Evolutionary conservation across 2,329 filamentous ascomycete species (phyloP).

Genomic region (Fusarium mangiferae): DNA sequence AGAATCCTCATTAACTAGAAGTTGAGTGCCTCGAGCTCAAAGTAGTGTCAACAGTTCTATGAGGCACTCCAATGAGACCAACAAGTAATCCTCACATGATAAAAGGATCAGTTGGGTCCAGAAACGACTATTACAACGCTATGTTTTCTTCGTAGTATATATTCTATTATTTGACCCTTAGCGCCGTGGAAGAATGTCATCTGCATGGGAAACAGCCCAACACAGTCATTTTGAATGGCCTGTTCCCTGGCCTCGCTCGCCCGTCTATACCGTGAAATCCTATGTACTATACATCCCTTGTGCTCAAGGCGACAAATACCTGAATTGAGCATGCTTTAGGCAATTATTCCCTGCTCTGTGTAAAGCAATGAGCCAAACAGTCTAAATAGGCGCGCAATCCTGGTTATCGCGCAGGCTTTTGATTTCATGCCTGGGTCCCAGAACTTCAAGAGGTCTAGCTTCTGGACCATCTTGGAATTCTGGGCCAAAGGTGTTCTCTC

Average conservation of each 20-base stretch:
- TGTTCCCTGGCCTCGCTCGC: not conserved
- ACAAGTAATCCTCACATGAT: not conserved
- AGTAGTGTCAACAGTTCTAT: not conserved
- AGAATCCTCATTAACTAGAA: not conserved
- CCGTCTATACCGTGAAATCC: slow-evolving; percentile 7
- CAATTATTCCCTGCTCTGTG: slow-evolving; percentile 8
- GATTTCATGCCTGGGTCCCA: not conserved
- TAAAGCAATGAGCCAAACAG: slow-evolving; percentile 10
- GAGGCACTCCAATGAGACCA: not conserved
- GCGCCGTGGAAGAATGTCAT: not conserved
- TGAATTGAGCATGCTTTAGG: slow-evolving; percentile 1
- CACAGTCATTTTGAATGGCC: not conserved
- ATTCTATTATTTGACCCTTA: not conserved
- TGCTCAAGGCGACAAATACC: not conserved
- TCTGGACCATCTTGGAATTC: not conserved
- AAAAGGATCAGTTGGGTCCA: not conserved
- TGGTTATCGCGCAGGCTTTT: not conserved
- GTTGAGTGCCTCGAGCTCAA: not conserved
- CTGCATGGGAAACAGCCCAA: not conserved
- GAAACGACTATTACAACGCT: not conserved
- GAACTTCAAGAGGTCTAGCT: not conserved
- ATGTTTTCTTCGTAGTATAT: not conserved
- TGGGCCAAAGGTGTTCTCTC: not conserved
- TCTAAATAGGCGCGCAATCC: slow-evolving; percentile 1
- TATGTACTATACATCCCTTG: not conserved